Evolutionary conservation across 176 grass and related monocot genomes (phyloP), one percentile per base, ranked within the genome.

Genomic region (Rhipidocladum racemiflorum): DNA sequence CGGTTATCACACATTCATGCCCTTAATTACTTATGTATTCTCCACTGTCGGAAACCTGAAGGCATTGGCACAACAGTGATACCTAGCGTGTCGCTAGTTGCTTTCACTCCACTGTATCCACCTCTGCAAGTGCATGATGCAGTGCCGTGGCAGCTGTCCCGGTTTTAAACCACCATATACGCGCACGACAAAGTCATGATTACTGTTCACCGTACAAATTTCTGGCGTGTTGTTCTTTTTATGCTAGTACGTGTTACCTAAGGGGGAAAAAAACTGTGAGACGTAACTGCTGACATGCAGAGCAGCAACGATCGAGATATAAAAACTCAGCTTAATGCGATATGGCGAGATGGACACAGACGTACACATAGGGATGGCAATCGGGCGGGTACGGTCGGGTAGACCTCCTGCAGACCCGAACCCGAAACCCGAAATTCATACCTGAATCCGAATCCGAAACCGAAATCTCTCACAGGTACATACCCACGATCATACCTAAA

Each of bases 51-150:
- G 74, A 60, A 68, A 49, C 53, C 53, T 15, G 62, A 44, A 61
- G 20, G 6, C 6, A 49, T 4, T n/a, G 25, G 46, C 29, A 9
- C 15, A 14, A 3, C 65, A 56, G 25, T 29, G 28, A 21, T 13
- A 2, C 11, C 3, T 14, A 1, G 23, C 16, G 32, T 24, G n/a
- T 0, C 4, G 42, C 40, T 20, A 24, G 85, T 64, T 68, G 60
- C 44, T 65, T 83, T 74, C 75, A 4, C 56, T 72, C 45, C 43
- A 72, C 65, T 55, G 56, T 27, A 63, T 55, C 48, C 80, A 68
- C 80, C 27, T 46, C 54, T 57, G 73, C 79, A 57, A 39, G 63
- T 36, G 79, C 85, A 44, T 13, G 64, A n/a, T 29, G 50, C 70
- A 60, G 15, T 34, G 53, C 42, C 54, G 53, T 32, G 67, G 55